Conservation (phyloP, 2,329 filamentous ascomycete genomes). For the Stromatinia cepivora region DNA sequence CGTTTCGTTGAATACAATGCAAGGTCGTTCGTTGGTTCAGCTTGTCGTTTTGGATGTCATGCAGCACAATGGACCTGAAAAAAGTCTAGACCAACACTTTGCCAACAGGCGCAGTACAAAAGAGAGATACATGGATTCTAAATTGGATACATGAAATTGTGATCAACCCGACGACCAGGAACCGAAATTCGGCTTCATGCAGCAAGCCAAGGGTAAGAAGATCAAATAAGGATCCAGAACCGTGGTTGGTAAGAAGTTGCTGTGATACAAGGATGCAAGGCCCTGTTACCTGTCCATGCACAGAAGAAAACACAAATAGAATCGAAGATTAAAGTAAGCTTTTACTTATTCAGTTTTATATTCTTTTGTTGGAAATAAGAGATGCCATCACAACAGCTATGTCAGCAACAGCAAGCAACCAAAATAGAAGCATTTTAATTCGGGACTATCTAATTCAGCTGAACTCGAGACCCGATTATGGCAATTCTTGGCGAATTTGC, state of each 20-base stretch:
- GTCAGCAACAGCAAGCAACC: not conserved
- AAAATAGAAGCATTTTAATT: not conserved
- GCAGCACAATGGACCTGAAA: slow-evolving; percentile 6
- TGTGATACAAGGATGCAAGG: slow-evolving; percentile 8
- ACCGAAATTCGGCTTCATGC: slow-evolving; percentile 17
- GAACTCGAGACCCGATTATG: not conserved
- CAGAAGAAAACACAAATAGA: slow-evolving; percentile 14
- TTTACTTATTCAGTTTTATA: not conserved
- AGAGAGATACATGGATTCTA: not conserved
- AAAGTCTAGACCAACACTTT: slow-evolving; percentile 7
- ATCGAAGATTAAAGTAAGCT: not conserved
- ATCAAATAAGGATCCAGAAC: slow-evolving; percentile 18
- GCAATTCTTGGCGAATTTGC: slow-evolving; percentile 5
- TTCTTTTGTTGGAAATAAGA: not conserved
- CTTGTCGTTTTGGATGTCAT: slow-evolving; percentile 17
- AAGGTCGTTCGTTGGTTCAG: slow-evolving; percentile 9
- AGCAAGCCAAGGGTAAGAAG: slow-evolving; percentile 8
- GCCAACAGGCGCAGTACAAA: not conserved
- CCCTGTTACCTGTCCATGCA: slow-evolving; percentile 15
- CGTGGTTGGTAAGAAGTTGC: slow-evolving; percentile 18
- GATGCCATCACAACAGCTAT: not conserved
- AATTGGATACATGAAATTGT: slow-evolving; percentile 6
- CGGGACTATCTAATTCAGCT: not conserved
- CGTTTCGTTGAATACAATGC: not conserved
- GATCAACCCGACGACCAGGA: slow-evolving; percentile 19